These are phyloP conservation scores for Fusarium pininemorale DNA, from an alignment of 2,329 filamentous ascomycete species.

Conservation along the genomic window DNA sequence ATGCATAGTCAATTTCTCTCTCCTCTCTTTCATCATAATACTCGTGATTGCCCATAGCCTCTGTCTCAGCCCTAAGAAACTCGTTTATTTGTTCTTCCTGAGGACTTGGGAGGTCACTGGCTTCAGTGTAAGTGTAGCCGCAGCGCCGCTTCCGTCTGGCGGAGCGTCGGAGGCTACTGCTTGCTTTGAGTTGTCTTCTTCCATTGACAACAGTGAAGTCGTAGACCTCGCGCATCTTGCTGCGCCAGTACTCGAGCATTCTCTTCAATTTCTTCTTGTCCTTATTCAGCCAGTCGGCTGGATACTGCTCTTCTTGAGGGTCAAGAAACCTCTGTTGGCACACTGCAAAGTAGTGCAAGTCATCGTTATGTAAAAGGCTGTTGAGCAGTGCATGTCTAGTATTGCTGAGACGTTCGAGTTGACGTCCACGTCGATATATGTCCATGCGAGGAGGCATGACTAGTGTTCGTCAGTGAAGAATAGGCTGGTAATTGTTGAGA, in stretches of 20 bases:
- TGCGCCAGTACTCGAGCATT: neutral
- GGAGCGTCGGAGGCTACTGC: neutral
- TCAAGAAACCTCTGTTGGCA: neutral
- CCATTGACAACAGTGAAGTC: neutral
- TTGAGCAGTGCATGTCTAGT: neutral
- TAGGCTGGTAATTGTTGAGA: neutral
- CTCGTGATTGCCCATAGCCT: neutral
- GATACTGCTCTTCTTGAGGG: neutral
- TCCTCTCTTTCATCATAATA: neutral
- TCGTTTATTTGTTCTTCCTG: neutral
- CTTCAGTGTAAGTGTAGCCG: too few species aligned
- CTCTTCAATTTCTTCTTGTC: neutral
- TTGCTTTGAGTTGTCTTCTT: neutral
- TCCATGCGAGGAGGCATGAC: neutral
- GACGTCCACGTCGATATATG: neutral
- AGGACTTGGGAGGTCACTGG: neutral
- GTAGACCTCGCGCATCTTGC: neutral
- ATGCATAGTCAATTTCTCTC: neutral
- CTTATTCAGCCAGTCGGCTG: neutral
- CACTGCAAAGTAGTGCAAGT: neutral
- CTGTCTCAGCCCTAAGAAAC: neutral
- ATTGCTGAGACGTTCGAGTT: rapidly evolving
- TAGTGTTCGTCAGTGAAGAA: neutral
- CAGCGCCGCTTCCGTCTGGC: neutral
- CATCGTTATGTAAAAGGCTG: neutral